Evolutionary conservation across 2,329 filamentous ascomycete genomes (phyloP), one percentile per base, ranked within the genome.

Genomic region (Colletotrichum sp.): DNA sequence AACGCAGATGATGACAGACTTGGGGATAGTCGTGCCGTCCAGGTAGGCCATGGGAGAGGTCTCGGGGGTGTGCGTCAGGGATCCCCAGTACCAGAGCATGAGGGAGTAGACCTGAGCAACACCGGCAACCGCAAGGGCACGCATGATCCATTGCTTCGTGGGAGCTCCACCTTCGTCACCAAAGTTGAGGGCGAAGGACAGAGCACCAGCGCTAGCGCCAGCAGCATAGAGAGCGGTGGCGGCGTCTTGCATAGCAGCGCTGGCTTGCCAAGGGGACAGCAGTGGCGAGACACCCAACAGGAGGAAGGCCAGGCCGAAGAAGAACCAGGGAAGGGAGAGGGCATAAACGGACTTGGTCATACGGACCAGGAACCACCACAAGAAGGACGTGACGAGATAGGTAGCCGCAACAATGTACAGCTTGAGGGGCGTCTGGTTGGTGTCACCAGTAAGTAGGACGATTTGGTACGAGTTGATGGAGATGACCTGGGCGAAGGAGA

Each of bases 121-220:
- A 56, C 92, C 92, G 81, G 93, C 91, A 67, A 94, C 92, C 14
- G 91, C 82, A 79, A 91, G 92, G 18, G 92, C 92, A 72, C 92
- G 89, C 83, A 91, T 92, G n/a, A 92, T 91, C 92, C 92, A 93
- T 43, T 90, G 87, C 80, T 90, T 91, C 58, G 92, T 89, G 8
- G 91, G 90, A 4, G 89, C 88, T 62, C 91, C 91, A 56, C 89
- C 90, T 84, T 92, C 91, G 78, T 90, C 90, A 72, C 92, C 92
- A 79, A 93, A 93, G 81, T 94, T 94, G 65, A 93, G 87, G 3
- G 92, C 89, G 79, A 94, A 94, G 84, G 91, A 93, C 73, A 94
- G 86, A 1, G 90, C 90, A 14, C 92, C 92, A 55, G 89, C 90
- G 10, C 91, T 88, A 7, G 92, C 92, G 7, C 91, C 92, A 7